Percentiles rank a stretch among this genome's conserved stretches.
phyloP scores from a whole-genome alignment of 2,329 filamentous ascomycete species.

The Elsinoe fawcettii region DNA sequence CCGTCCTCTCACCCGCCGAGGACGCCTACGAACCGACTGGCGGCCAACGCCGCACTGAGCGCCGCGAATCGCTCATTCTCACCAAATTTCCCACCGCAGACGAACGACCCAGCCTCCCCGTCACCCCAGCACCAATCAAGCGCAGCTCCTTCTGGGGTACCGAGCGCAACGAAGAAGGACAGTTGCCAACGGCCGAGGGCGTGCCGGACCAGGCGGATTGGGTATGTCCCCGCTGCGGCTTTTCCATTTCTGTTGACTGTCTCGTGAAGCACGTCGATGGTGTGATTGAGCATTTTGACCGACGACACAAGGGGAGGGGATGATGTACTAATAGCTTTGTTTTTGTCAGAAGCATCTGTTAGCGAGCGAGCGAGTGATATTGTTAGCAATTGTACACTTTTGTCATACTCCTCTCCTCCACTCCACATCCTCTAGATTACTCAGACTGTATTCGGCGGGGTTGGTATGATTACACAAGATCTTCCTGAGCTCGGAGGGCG shows the following conservation, averaged over 20 bases:
- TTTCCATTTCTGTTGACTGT: slow-evolving; percentile 21
- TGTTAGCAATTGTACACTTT: background rate
- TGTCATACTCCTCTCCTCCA: background rate
- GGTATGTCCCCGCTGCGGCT: slow-evolving; percentile 62
- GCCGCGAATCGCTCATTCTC: slow-evolving; percentile 55
- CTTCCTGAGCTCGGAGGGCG: background rate
- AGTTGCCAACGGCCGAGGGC: slow-evolving; percentile 68
- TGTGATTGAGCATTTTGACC: background rate
- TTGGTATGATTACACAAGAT: background rate
- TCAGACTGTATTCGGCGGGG: background rate
- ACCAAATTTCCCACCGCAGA: slow-evolving; percentile 80
- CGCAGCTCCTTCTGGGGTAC: slow-evolving; percentile 61
- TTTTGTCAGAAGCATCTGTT: background rate
- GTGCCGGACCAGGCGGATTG: slow-evolving; percentile 84
- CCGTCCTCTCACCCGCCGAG: slow-evolving; percentile 4
- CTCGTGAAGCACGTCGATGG: slow-evolving; percentile 9
- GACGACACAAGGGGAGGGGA: background rate
- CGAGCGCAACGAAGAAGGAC: slow-evolving; percentile 48
- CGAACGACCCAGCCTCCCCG: slow-evolving; percentile 80
- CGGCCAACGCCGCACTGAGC: slow-evolving; percentile 20
- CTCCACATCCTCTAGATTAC: background rate
- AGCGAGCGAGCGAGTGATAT: background rate
- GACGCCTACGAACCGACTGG: background rate
- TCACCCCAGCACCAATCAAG: slow-evolving; percentile 76
- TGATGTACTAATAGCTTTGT: background rate